Evolutionary conservation across 2,329 filamentous ascomycete species (phyloP), one percentile per base, ranked within the genome.

Genomic region (Teratosphaeria nubilosa): DNA sequence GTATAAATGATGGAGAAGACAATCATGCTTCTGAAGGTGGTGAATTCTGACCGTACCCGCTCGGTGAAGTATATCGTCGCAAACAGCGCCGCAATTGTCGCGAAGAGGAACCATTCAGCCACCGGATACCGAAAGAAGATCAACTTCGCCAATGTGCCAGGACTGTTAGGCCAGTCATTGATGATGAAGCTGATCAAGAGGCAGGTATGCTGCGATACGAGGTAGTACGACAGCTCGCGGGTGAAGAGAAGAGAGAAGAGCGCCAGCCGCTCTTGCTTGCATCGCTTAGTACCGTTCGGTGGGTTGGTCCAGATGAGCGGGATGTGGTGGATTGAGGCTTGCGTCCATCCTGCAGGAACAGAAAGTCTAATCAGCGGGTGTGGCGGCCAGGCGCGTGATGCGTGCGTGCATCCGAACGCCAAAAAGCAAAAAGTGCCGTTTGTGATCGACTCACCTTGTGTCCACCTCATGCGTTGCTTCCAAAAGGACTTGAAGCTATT

Each of bases 391-490:
- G 34, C 16, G 34, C 34, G 34, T n/a, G 34, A 41, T 16, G 9
- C 34, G 13, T 16, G 9, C 34, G 13, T 16, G 4, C 34, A 16
- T 5, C 34, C 14, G 13, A 41, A n/a, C 34, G 34, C 1, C 34
- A 14, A 14, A 41, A 14, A 14, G 13, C 16, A 4, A 52, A 52
- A 10, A 10, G 24, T 22, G 52, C 52, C 16, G 14, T 13, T 27
- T 5, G 9, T 2, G 2, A 11, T 37, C 7, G 9, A 20, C 52
- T 30, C 10, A 54, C 52, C 52, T 63, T 79, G 77, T 3, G 77
- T 74, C 77, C 77, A 79, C 57, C 77, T 69, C n/a, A 79, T 71
- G 10, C 77, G 73, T 60, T 79, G 77, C 64, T 78, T 79, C 75
- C 76, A 78, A 64, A 79, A 77, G 1, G 74, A 74, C 14, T 62